Percentiles rank a stretch among this genome's conserved stretches.
Conservation (phyloP, 2,329 filamentous ascomycete species). For the Cladosporium velox region DNA sequence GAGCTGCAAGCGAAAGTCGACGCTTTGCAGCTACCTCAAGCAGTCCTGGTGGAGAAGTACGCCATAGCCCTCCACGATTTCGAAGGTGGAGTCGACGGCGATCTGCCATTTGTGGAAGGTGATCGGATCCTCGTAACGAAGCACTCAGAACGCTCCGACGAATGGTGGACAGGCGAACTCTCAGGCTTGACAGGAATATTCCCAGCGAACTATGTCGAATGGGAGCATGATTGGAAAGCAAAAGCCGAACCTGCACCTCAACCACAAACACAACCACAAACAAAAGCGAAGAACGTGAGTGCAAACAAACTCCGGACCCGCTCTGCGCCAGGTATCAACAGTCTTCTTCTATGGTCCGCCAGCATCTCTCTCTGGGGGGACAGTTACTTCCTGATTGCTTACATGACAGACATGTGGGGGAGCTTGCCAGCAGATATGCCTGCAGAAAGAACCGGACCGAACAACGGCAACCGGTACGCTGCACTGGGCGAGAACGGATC, state of each 20-base stretch:
- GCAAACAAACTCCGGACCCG: neutral
- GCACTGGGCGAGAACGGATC: conserved; percentile 7
- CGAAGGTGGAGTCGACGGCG: conserved; percentile 66
- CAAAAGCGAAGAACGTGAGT: neutral
- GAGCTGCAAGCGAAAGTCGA: conserved; percentile 13
- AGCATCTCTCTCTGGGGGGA: conserved; percentile 13
- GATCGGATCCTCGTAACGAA: conserved; percentile 76
- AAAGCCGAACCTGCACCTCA: conserved; percentile 39
- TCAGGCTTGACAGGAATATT: neutral
- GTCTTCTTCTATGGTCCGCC: neutral
- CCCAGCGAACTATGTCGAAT: conserved; percentile 12
- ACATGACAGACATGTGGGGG: neutral
- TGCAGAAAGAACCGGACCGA: neutral
- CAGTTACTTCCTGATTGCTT: conserved; percentile 1
- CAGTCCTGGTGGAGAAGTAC: conserved; percentile 39
- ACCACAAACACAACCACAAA: neutral
- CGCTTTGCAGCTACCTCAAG: conserved; percentile 4
- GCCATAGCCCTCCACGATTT: conserved; percentile 75
- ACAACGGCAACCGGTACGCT: conserved; percentile 17
- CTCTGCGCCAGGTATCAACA: conserved; percentile 11
- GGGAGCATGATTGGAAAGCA: neutral
- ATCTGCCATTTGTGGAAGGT: conserved; percentile 73
- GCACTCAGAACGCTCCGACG: conserved; percentile 76
- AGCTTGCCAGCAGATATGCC: conserved; percentile 2
- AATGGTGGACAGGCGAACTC: conserved; percentile 48